Evolutionary conservation across 1,284 basidiomycete genomes (phyloP), one percentile per base, ranked within the genome.

Genomic region (Sporisorium graminicola): DNA sequence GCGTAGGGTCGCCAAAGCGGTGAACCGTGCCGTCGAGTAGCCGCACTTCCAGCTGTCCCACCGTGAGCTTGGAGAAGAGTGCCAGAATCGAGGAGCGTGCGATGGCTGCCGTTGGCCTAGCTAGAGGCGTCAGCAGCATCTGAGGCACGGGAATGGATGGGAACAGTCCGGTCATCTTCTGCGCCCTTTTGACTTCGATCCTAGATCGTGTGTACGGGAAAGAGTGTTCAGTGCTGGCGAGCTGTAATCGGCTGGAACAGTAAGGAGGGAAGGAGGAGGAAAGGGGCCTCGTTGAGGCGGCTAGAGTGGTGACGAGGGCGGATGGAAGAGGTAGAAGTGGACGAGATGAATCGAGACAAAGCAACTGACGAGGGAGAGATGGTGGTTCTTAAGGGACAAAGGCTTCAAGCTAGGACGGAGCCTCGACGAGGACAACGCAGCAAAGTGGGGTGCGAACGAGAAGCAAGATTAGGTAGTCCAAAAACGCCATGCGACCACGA

Each of bases 21-120:
- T 58, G 67, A 3, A 61, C 29, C 5, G 50, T 43, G 26, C 73
- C 73, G 26, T 71, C 65, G 16, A 47, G 64, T 3, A 61, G 44
- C 7, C 65, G 73, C 9, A 78, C 58, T 24, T 72, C 72, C 60
- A 78, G 72, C 54, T 75, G 62, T 9, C 76, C 76, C 37, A 78
- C 67, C 14, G 73, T 71, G 55, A 78, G 69, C 47, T 63, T 65
- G 56, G 59, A 54, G 47, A 78, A 74, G 52, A 78, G 76, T 0
- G 62, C 61, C 20, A 67, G 59, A 42, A 78, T 66, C 18, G 72
- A 69, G 18, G 68, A 64, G 26, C 76, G 72, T 9, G 72, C 69
- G 46, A 78, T 40, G 13, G 72, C 65, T 37, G 65, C 69, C 24
- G 67, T 58, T 16, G 73, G 73, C 14, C 61, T 26, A n/a, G 60